These are phyloP conservation scores for Pachysandra terminalis DNA, from an alignment of 164 flowering plant genomes.

Conservation along the genomic window DNA sequence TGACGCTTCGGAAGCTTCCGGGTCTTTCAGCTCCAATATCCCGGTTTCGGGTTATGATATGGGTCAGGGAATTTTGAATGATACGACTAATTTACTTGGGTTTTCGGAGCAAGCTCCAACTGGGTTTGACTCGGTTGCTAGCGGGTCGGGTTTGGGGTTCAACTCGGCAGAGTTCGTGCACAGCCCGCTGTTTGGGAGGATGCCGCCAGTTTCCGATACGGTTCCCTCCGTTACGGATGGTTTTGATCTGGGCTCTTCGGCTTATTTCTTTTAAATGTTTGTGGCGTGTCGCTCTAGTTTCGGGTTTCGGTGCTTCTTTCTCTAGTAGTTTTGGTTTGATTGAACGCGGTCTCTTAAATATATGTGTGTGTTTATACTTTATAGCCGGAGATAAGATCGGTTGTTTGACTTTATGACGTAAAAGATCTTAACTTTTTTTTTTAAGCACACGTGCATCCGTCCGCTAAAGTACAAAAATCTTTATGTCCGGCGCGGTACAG, in stretches of 20 bases:
- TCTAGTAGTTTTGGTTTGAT: not conserved
- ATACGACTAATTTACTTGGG: slow-evolving; percentile 12
- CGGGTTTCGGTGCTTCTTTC: not conserved
- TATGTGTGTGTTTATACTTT: too few relatives aligned
- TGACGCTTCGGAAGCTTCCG: slow-evolving; percentile 11
- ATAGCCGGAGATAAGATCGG: not conserved
- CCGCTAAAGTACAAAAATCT: too few relatives aligned
- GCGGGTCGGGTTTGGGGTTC: slow-evolving; percentile 24
- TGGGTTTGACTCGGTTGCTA: slow-evolving; percentile 9
- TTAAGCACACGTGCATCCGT: too few relatives aligned
- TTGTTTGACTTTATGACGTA: not conserved
- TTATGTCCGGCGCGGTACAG: too few relatives aligned
- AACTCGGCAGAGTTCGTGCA: slow-evolving; percentile 33
- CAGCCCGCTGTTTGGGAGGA: slow-evolving; percentile 45
- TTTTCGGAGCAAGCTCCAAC: slow-evolving; percentile 7
- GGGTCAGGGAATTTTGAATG: slow-evolving; percentile 8
- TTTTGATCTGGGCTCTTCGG: slow-evolving; percentile 37
- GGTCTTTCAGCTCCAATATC: slow-evolving; percentile 6
- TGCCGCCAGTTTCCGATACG: slow-evolving; percentile 44
- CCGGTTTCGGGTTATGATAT: slow-evolving; percentile 12
- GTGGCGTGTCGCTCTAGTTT: not conserved
- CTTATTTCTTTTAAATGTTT: slow-evolving; percentile 30
- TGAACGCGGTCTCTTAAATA: not conserved
- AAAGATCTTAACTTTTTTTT: too few relatives aligned
- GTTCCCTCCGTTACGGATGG: slow-evolving; percentile 14